These are phyloP conservation scores for Polyporus tsugae DNA, from an alignment of 1,284 basidiomycete species.

Conservation along the genomic window DNA sequence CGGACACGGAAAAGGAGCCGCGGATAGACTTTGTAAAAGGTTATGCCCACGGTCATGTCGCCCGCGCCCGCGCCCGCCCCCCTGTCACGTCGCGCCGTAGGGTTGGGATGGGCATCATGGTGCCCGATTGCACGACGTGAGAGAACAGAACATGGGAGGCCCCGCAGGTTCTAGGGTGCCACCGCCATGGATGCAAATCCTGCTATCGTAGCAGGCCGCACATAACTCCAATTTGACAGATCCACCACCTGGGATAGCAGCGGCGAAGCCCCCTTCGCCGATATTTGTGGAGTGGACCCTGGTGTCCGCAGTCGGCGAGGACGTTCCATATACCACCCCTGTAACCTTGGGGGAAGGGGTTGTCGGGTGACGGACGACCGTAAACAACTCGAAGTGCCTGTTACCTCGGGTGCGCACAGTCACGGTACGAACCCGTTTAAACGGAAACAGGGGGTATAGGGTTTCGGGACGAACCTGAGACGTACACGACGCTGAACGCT, in stretches of 20 bases:
- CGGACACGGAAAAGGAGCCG: slow-evolving; percentile 8
- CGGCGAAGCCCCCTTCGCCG: not conserved
- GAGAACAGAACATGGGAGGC: not conserved
- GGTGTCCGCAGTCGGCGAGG: not conserved
- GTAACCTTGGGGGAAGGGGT: not conserved
- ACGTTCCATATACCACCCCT: slow-evolving; percentile 5
- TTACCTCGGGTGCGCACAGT: not conserved
- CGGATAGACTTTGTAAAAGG: slow-evolving; percentile 13
- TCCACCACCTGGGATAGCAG: not conserved
- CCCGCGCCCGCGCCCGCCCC: not conserved
- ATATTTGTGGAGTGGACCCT: not conserved
- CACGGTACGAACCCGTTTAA: not conserved
- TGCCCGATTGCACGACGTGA: not conserved
- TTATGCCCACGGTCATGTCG: slow-evolving; percentile 14
- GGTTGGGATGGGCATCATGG: not conserved
- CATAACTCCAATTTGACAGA: slow-evolving; percentile 8
- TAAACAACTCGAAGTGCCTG: not conserved
- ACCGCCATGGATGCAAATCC: slow-evolving; percentile 4
- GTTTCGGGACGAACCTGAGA: not conserved
- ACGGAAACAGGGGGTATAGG: not conserved
- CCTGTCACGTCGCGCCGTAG: slow-evolving; percentile 1
- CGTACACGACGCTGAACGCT: not conserved
- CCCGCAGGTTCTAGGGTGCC: slow-evolving; percentile 5
- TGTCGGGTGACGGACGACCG: not conserved
- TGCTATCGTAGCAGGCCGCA: slow-evolving; percentile 1